Base-by-base conservation (phyloP, 1,284 basidiomycete genomes). In the Ceratobasidium sp. region DNA sequence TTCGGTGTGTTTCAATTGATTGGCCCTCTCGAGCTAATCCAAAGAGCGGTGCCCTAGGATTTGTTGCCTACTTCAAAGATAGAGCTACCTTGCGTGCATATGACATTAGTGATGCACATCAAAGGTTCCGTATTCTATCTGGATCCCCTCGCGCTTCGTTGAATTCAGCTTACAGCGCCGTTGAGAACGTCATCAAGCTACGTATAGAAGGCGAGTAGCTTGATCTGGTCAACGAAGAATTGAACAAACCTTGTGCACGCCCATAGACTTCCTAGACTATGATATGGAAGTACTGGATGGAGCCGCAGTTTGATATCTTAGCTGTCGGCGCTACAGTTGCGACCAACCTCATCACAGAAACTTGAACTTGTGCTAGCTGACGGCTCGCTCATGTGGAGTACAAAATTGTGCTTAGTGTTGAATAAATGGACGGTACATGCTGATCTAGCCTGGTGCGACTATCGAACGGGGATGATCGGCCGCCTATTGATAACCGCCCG, bases 261-360 rank as follows among this genome's bases (percentile, higher is more conserved):
- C 17, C 19, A 19, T 15, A 62, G 59, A 62, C 37, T 62, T 62
- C 19, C 19, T 62, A 37, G 59, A 62, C 37, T 62, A 62, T 19
- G 59, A 62, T 32, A 40, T 62, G 11, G 59, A 62, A 2, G 59
- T 62, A 7, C 59, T 37, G 19, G 59, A 62, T 32, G 59, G 37
- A 2, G 37, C 59, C 2, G 11, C 37, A 17, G 34, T 62, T 19
- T 62, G 37, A 62, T 29, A 29, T 29, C 25, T 29, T 29, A 29
- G 25, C 25, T 29, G 25, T 29, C 25, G 25, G 25, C 25, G 25
- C 25, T 29, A 29, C 25, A 29, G 25, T 29, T 29, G 25, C 25
- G 25, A 29, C 25, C 25, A 29, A 29, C 25, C 25, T 29, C 25
- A 29, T 29, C 25, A 29, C 37, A 9, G 6, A 40, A 40, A 40